Evolutionary conservation across 1,139 yeast genomes (phyloP).

Genomic region (Candida anutae): DNA sequence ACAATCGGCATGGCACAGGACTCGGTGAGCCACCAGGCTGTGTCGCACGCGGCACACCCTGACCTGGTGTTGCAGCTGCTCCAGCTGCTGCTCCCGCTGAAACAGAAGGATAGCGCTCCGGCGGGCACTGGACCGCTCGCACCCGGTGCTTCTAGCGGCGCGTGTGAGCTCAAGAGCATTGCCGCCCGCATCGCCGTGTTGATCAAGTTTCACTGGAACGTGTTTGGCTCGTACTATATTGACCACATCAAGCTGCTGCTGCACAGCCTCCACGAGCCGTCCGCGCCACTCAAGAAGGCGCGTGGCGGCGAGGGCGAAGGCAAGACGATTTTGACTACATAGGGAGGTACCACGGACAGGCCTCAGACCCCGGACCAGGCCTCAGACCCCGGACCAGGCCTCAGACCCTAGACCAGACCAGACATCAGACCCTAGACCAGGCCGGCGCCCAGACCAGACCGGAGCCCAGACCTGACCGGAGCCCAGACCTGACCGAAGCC

Average conservation of each 20-base stretch:
- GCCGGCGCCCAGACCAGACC: too few species aligned
- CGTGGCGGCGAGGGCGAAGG: too few species aligned
- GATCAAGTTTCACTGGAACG: conserved; percentile 66
- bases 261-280: not conserved
- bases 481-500: too few species aligned
- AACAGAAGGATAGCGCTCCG: too few species aligned
- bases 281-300: too few species aligned
- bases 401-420: too few species aligned
- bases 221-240: conserved; percentile 51
- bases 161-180: conserved; percentile 41
- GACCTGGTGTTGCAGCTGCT: conserved; percentile 1
- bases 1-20: conserved; percentile 6
- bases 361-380: too few species aligned
- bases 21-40: conserved; percentile 4
- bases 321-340: too few species aligned
- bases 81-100: not conserved
- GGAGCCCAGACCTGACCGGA: too few species aligned
- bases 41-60: conserved; percentile 1
- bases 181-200: conserved; percentile 49
- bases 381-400: too few species aligned
- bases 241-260: conserved; percentile 12
- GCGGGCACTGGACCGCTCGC: conserved; percentile 3
- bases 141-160: conserved; percentile 4
- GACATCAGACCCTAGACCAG: too few species aligned
- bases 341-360: too few species aligned